A percentile compares a stretch with the other conserved stretches of the same genome.
Evolutionary conservation across 768 basidiomycete genomes (phyloP).

Genomic region (Auricularia cornea): DNA sequence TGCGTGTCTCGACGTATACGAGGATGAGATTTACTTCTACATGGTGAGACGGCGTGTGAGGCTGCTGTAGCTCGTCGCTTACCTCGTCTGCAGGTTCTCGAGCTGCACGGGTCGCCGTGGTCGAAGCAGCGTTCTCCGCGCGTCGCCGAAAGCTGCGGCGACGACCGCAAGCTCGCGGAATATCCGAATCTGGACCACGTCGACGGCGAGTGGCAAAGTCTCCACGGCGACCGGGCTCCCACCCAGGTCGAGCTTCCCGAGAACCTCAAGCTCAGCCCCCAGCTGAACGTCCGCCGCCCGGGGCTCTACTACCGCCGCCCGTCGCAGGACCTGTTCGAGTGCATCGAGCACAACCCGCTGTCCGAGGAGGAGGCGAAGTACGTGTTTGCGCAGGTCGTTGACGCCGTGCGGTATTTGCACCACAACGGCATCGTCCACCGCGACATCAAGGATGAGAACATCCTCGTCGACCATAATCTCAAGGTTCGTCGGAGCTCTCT

Average conservation of each 20-base stretch:
- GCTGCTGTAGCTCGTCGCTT: background rate
- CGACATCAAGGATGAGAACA: constrained; percentile 96
- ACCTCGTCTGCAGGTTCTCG: constrained; percentile 57
- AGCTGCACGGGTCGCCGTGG: constrained; percentile 92
- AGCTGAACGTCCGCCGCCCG: constrained; percentile 9
- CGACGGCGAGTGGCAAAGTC: constrained; percentile 26
- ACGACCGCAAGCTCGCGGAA: background rate
- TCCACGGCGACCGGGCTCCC: constrained; percentile 28
- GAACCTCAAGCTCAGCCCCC: constrained; percentile 13
- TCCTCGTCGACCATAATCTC: constrained; percentile 67
- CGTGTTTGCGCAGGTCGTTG: constrained; percentile 83
- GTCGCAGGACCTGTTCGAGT: constrained; percentile 91
- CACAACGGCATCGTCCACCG: constrained; percentile 82
- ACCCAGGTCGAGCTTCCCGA: constrained; percentile 13
- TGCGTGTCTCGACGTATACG: constrained; percentile 73
- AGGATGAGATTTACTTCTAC: constrained; percentile 80
- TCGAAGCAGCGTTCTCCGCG: constrained; percentile 31
- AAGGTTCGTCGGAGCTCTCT: constrained; percentile 27
- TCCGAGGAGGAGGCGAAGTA: constrained; percentile 70
- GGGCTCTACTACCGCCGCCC: constrained; percentile 48
- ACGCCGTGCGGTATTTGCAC: constrained; percentile 75
- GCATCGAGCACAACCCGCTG: constrained; percentile 81
- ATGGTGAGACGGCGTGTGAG: constrained; percentile 48
- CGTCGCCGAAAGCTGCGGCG: background rate
- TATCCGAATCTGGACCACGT: constrained; percentile 3